Evolutionary conservation across 768 basidiomycete species (phyloP), one percentile per base, ranked within the genome.

Genomic region (Leucosporidium yakuticum): DNA sequence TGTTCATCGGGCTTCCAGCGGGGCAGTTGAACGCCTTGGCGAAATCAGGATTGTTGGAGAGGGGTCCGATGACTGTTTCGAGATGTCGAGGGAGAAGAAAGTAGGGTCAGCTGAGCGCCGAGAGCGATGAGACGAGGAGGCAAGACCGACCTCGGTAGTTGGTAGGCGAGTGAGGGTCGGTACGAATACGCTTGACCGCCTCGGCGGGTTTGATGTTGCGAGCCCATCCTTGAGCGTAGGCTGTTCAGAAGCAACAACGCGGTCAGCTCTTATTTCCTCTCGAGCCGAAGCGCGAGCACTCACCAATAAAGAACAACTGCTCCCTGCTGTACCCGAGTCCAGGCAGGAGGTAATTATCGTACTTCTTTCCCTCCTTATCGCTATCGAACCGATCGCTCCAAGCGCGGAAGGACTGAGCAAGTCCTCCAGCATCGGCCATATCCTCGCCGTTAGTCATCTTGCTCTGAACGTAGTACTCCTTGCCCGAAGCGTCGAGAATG

Each of bases 401-500:
- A 23, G 96, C 96, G 17, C 88, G 84, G 78, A 86, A 95, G 0
- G 93, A 86, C 78, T 91, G 90, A 54, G 92, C 86, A 25, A 92
- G 79, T 17, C 90, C 90, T 32, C 75, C 75, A 0, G 84, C 84
- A 76, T 95, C 92, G 11, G 90, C 92, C 65, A 93, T 91, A 76
- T 92, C 92, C 79, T 95, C 92, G 9, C 91, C 91, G 17, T 89
- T 89, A 1, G 92, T 96, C 62, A 79, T 73, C 59, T 90, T 90
- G 11, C 63, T 61, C 77, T 96, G 94, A 64, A 97, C 86, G 76
- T 90, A 84, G 39, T 95, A 82, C 73, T 85, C 81, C 39, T 88
- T 87, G 23, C 95, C 94, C 74, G 89, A 86, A 3, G 88, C 89
- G 71, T 95, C 92, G 62, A 88, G 84, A 60, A 98, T 83, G 7